Base-by-base conservation (phyloP, 139 green algal genomes). In the Nannochloris sp. region DNA sequence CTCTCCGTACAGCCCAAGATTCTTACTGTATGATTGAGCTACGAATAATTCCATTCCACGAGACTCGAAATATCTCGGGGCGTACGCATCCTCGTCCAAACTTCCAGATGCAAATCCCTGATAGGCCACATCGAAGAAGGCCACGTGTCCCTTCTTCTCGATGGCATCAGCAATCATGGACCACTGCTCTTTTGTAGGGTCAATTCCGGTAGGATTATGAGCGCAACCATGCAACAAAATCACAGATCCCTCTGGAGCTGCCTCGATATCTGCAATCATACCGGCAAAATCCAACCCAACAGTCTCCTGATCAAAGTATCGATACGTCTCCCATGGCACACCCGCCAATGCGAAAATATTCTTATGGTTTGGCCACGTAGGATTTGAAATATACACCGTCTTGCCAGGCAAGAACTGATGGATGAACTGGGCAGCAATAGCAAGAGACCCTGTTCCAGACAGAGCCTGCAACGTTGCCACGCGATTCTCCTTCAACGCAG, bases 121-220 rank as follows among this genome's bases (percentile, higher is more conserved):
- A 80, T 97, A 98, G 1, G 93, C 93, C 0, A 95, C 83, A 64
- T 99, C 93, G 66, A 99, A 98, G 82, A 99, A 98, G 20, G 59
- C 25, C 0, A 66, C 46, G 66, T 88, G 86, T 31, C 74, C 68
- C 72, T 93, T 95, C 51, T 75, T 60, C 71, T 72, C 74, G 72
- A 77, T 84, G 33, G 96, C 71, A 51, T 96, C 85, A 17, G 86
- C 87, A 33, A 99, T 95, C 69, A 85, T 53, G 17, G 59, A 37
- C 94, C 94, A 99, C 85, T 99, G 89, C 69, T 97, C 89, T 11
- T 63, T 48, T 11, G 88, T 97, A 49, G 93, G 93, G 79, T 99
- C 93, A 20, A 98, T 84, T 49, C 93, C 93, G 2, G 93, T 98
- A 31, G 93, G 93, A 82, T 98, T 98, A 80, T 98, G 93, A 8